Base-by-base conservation (phyloP, 495 filamentous ascomycete genomes). In the Alectoria sarmentosa region DNA sequence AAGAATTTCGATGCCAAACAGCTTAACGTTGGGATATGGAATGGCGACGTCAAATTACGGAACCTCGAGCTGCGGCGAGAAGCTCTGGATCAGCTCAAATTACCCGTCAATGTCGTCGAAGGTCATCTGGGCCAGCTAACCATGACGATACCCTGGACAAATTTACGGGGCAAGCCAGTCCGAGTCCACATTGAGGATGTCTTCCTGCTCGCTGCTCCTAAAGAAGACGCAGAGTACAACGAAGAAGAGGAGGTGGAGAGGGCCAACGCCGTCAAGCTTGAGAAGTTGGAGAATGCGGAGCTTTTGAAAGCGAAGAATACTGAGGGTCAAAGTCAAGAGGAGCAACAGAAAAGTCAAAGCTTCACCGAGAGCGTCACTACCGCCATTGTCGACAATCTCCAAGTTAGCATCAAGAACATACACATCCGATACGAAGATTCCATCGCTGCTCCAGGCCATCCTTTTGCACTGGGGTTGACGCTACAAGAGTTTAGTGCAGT, bases 1-100 rank as follows among this genome's bases (percentile, higher is more conserved):
- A 92, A 94, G 81, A 98, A 98, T 75, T 98, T 98, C 73, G 93
- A 98, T 74, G 88, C 92, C 26, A 90, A 87, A 68, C 94, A 98
- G 79, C 83, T 98, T 57, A 97, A 97, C 72, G 90, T 98, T 63
- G 94, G 94, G 62, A 97, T 98, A 68, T 98, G 93, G 94, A 93
- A 89, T 10, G 95, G 95, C 62, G 93, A 98, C 77, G 93, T 98
- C 72, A 92, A 92, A 76, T 82, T 98, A 36, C 86, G 86, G 42
- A 87, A 97, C 67, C 87, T 98, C 46, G 91, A 98, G 76, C 83
- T 98, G 38, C 90, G 91, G 62, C 86, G 87, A 56, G 94, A 98
- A 79, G 94, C 94, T 23, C 86, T 98, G 69, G 94, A 98, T 73
- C 94, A 98, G 78, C 83, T 98, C 65, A 93, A 88, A 71, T 85